Base-by-base conservation (phyloP, 2,329 filamentous ascomycete genomes). In the Trichoderma guizhouense region DNA sequence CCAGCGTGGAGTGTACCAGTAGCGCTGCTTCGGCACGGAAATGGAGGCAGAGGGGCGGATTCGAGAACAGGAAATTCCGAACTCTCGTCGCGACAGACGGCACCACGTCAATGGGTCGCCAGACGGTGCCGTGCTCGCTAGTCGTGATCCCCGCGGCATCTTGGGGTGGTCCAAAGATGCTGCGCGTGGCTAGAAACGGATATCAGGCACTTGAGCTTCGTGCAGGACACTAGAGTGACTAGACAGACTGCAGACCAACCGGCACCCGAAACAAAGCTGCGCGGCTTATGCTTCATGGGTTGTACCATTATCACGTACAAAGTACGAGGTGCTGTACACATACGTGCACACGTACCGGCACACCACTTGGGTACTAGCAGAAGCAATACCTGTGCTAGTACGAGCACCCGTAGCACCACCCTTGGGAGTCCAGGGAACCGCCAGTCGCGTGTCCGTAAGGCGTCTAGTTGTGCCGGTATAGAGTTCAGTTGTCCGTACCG, bases 401-500 rank as follows among this genome's bases (percentile, higher is more conserved):
- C 28, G 9, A 60, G 26, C 26, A 21, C 28, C 15, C 11, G 28
- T 43, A 57, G 24, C 65, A 68, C 24, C 53, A 30, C 53, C 51
- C 47, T 57, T 51, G 30, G 34, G 47, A 55, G 63, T n/a, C 34
- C 64, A 67, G 64, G 51, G 51, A 61, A 14, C n/a, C 34, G 57
- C 30, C 66, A 51, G 36, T 61, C 36, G 36, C 57, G 55, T 60
- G 66, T 61, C 34, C 28, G 36, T 32, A 60, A 68, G 65, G 53
- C 21, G 24, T 26, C n/a, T 9, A 24, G 26, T 26, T 36, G 55
- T 34, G 7, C 36, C 15, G 15, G 53, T 18, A 69, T 58, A 61
- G 66, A 69, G 66, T 61, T 61, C 66, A 61, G 55, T 61, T 39
- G 55, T 53, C 57, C 57, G 66, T 69, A 53, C 66, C 39, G 57